These are phyloP conservation scores for Debaryomyces subglobosus DNA, from an alignment of 1,139 yeast genomes.

Conservation along the genomic window DNA sequence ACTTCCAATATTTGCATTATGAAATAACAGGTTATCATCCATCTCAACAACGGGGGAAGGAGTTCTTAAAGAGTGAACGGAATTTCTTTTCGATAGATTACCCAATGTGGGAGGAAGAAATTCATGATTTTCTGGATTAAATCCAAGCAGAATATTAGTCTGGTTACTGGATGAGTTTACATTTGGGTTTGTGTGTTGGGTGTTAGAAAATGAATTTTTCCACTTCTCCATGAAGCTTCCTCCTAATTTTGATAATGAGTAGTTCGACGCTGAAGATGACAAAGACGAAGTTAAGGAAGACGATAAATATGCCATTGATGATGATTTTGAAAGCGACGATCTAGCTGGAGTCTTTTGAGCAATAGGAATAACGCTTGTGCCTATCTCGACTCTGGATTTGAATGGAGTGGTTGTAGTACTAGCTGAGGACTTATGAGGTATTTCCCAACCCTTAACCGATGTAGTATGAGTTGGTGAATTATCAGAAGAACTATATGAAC, in stretches of 20 bases:
- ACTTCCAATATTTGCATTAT: slow-evolving; percentile 4
- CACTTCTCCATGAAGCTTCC: slow-evolving; percentile 53
- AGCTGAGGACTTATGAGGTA: slow-evolving; percentile 40
- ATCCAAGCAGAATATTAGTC: neutral
- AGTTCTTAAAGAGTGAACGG: slow-evolving; percentile 39
- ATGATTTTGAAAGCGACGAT: slow-evolving; percentile 35
- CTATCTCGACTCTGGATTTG: slow-evolving; percentile 17
- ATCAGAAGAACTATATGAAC: slow-evolving; percentile 30
- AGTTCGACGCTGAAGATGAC: slow-evolving; percentile 41
- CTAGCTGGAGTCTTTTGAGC: slow-evolving; percentile 20
- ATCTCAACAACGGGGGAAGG: slow-evolving; percentile 53
- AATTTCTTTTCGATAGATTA: slow-evolving; percentile 28
- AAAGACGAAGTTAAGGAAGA: slow-evolving; percentile 44
- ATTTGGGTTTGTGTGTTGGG: slow-evolving; percentile 11
- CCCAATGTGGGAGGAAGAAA: slow-evolving; percentile 18
- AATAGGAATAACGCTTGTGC: slow-evolving; percentile 27
- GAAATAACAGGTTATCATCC: slow-evolving; percentile 46
- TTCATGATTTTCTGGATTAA: neutral
- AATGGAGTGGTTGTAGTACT: slow-evolving; percentile 23
- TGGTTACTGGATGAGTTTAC: slow-evolving; percentile 9
- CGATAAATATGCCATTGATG: slow-evolving; percentile 48
- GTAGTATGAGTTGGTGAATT: slow-evolving; percentile 30
- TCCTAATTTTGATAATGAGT: slow-evolving; percentile 45
- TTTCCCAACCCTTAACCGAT: slow-evolving; percentile 46
- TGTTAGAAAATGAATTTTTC: slow-evolving; percentile 35